Evolutionary conservation across 306 rosid species (phyloP).

Genomic region (Lagenaria siceraria): DNA sequence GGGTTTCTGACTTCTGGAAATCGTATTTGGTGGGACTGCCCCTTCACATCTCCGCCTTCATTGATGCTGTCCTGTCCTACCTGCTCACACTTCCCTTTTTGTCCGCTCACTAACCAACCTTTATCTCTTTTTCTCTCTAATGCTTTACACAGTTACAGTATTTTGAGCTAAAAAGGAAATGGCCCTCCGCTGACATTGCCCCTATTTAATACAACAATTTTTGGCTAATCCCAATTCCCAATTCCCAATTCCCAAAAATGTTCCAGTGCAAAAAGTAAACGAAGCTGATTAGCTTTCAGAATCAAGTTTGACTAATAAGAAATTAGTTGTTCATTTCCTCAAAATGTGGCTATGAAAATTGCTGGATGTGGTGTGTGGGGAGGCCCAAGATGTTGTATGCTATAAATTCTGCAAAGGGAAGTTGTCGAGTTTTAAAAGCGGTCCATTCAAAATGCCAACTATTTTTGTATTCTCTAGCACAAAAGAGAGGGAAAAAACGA

Average conservation of each 20-base stretch:
- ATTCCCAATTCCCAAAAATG: neutral
- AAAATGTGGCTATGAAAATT: neutral
- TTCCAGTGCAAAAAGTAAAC: neutral
- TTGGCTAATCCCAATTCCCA: neutral
- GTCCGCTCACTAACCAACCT: neutral
- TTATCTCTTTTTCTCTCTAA: constrained; percentile 4
- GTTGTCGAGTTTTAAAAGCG: neutral
- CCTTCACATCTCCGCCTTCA: neutral
- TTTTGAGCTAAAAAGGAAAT: neutral
- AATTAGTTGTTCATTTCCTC: neutral
- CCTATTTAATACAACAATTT: neutral
- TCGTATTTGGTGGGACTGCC: constrained; percentile 3
- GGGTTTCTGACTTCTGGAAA: neutral
- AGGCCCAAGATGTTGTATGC: neutral
- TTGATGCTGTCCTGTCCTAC: constrained; percentile 24
- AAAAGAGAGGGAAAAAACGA: neutral
- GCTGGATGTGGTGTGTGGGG: neutral
- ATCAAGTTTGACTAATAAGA: neutral
- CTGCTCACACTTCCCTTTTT: constrained; percentile 19
- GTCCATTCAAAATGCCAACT: neutral
- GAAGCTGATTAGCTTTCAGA: neutral
- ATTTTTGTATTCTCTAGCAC: constrained; percentile 1
- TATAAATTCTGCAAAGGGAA: neutral
- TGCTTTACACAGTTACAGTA: neutral
- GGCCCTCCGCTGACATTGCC: neutral